Conservation (phyloP, 2,329 filamentous ascomycete species). For the Talaromyces sp. region DNA sequence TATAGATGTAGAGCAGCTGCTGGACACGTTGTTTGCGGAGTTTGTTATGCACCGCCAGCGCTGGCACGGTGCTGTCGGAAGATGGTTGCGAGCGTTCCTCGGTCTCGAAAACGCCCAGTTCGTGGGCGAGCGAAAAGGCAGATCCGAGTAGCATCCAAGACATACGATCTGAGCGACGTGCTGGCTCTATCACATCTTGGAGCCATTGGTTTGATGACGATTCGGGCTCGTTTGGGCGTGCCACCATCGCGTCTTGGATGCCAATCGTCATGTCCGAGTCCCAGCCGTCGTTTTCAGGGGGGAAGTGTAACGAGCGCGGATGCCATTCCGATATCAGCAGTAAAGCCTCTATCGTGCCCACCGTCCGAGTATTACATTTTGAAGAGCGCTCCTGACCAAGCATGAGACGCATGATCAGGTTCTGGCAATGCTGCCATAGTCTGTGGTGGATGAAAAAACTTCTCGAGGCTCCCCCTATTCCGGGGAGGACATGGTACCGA, state of each 20-base stretch:
- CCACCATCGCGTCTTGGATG: constrained; percentile 21
- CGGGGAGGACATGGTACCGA: constrained; percentile 38
- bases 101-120: constrained; percentile 44
- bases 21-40: constrained; percentile 25
- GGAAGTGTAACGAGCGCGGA: constrained; percentile 47
- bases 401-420: constrained; percentile 47
- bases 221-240: constrained; percentile 21
- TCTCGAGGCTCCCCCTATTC: constrained; percentile 36
- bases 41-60: constrained; percentile 14
- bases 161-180: constrained; percentile 50
- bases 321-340: constrained; percentile 52
- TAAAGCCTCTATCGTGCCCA: constrained; percentile 48
- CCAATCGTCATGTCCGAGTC: constrained; percentile 44
- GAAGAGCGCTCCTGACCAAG: constrained; percentile 48
- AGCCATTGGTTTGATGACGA: constrained; percentile 40
- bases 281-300: constrained; percentile 49
- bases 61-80: constrained; percentile 9
- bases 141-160: constrained; percentile 54
- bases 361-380: constrained; percentile 42
- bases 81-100: constrained; percentile 19
- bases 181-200: constrained; percentile 48
- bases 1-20: constrained; percentile 36
- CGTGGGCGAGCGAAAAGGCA: constrained; percentile 46
- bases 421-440: constrained; percentile 49
- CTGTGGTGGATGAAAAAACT: constrained; percentile 47